Evolutionary conservation across 495 filamentous ascomycete genomes (phyloP), one percentile per base, ranked within the genome.

Genomic region (Aspergillus cavernicola): DNA sequence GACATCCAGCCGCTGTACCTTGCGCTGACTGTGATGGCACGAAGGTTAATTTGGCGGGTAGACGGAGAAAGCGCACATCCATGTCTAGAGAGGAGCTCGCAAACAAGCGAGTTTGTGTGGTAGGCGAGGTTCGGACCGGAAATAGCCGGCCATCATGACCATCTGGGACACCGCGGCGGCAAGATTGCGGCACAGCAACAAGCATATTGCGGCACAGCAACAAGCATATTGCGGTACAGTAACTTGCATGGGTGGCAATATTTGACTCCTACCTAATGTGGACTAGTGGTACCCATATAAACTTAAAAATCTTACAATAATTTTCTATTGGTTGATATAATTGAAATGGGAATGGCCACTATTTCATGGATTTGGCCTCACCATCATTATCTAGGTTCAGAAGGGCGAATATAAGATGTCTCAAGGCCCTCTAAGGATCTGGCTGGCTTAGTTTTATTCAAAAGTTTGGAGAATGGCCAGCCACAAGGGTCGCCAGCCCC

Each of bases 81-180:
- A 16, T 11, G n/a, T 16, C 19, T 15, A 16, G 13, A 16, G 37
- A 26, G 15, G 49, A 33, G 36, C 37, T 18, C 8, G 23, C 35
- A 33, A 43, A 24, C 16, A 52, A 52, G 26, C 33, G 49, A 31
- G 22, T 52, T 43, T 44, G 41, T n/a, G 31, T 33, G 2, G 31
- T 33, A n/a, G 31, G 31, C 31, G 6, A 33, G 6, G 31, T 33
- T 33, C 11, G 31, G 11, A 33, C 31, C 6, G 31, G 6, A 33
- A 33, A 33, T 33, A n/a, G 11, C 31, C 31, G 2, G 31, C 11
- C 2, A 33, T 9, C 31, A 2, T 28, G 24, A 28, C n/a, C n/a
- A n/a, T n/a, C n/a, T n/a, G n/a, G n/a, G n/a, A n/a, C n/a, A n/a
- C n/a, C n/a, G n/a, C n/a, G n/a, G n/a, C n/a, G n/a, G n/a, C n/a